Percentiles rank a stretch among this genome's conserved stretches.
Conservation (phyloP, 345 rosid species). For the Pugionium dolabratum region DNA sequence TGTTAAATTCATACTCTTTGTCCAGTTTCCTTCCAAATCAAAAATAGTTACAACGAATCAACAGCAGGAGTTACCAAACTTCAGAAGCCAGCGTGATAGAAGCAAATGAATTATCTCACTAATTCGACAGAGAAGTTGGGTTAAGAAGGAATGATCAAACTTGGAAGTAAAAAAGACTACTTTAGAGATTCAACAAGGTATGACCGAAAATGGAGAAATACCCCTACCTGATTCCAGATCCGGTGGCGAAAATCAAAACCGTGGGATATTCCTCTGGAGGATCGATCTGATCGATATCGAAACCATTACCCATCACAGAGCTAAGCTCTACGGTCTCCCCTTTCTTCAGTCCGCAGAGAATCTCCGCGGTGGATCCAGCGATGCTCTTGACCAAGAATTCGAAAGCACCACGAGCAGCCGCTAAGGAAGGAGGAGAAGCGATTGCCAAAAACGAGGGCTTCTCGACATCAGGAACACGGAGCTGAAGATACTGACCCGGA, state of each 20-base stretch:
- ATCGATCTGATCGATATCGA: slow-evolving; percentile 58
- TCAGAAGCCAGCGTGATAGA: background rate
- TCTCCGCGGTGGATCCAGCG: slow-evolving; percentile 88
- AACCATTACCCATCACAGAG: slow-evolving; percentile 77
- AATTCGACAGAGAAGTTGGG: background rate
- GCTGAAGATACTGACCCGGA: slow-evolving; percentile 92
- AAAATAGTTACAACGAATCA: background rate
- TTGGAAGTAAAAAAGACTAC: slow-evolving; percentile 1
- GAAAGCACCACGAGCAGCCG: slow-evolving; percentile 60
- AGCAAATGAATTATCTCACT: background rate
- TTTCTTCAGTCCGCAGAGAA: slow-evolving; percentile 68
- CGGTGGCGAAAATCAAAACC: slow-evolving; percentile 89
- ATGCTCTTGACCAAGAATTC: slow-evolving; percentile 88
- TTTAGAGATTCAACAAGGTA: slow-evolving; percentile 16
- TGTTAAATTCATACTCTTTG: slow-evolving; percentile 1
- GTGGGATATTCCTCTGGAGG: slow-evolving; percentile 67
- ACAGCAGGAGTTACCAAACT: slow-evolving; percentile 6
- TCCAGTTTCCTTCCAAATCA: slow-evolving; percentile 6
- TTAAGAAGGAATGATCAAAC: background rate
- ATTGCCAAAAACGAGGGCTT: slow-evolving; percentile 83
- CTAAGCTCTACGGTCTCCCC: slow-evolving; percentile 89
- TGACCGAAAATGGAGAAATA: background rate
- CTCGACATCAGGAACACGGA: slow-evolving; percentile 63
- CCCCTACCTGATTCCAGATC: slow-evolving; percentile 85
- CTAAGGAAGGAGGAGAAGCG: slow-evolving; percentile 76